Evolutionary conservation across 108 stramenopile species (phyloP).

Genomic region (Nitzschia inconspicua): DNA sequence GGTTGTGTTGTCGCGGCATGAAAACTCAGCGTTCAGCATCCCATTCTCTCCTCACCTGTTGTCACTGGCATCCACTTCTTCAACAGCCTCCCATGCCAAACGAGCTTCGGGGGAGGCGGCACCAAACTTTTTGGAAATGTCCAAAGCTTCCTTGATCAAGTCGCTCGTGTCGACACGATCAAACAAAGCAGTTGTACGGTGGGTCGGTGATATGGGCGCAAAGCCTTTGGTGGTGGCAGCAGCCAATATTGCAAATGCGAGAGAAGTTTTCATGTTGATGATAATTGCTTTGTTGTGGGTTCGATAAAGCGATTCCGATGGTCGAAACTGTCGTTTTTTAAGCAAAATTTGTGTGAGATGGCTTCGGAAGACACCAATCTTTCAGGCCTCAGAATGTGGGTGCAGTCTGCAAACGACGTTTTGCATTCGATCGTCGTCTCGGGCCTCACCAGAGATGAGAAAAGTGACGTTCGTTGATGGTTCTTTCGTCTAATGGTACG

Average conservation of each 20-base stretch:
- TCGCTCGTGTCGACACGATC: slow-evolving; percentile 29
- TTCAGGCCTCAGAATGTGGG: too few species aligned
- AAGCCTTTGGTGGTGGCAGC: neutral
- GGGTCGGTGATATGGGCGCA: neutral
- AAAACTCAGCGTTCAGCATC: neutral
- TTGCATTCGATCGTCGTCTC: too few species aligned
- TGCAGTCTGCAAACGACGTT: too few species aligned
- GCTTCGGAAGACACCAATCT: too few species aligned
- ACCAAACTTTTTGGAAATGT: slow-evolving; percentile 60
- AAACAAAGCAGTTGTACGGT: neutral
- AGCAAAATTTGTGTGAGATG: too few species aligned
- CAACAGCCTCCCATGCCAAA: slow-evolving; percentile 81
- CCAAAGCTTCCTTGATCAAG: slow-evolving; percentile 64
- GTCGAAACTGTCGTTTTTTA: too few species aligned
- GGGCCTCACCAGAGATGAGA: too few species aligned
- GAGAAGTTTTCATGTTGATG: neutral
- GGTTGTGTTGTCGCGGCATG: neutral
- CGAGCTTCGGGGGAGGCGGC: slow-evolving; percentile 56
- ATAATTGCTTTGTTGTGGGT: neutral
- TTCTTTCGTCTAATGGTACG: too few species aligned
- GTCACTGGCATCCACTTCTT: slow-evolving; percentile 72
- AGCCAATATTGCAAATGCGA: neutral
- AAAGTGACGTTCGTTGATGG: too few species aligned
- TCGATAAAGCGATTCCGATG: too few species aligned
- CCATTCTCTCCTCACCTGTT: slow-evolving; percentile 47